Base-by-base conservation (phyloP, 1,284 basidiomycete species). In the Sanguinoderma infundibulare region DNA sequence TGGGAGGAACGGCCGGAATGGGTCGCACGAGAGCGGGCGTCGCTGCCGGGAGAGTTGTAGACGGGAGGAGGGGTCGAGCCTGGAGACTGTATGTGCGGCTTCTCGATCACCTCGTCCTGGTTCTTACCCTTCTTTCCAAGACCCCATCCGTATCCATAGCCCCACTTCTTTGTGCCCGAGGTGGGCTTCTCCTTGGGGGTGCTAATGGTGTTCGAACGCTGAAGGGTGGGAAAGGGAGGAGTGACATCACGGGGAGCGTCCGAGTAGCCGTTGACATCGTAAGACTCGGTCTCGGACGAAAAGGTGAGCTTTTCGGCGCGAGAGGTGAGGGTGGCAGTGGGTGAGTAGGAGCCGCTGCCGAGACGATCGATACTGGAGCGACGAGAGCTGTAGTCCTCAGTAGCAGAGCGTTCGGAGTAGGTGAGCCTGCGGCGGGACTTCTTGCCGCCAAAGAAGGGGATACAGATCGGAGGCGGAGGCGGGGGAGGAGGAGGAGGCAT, bases 101-200 rank as follows among this genome's bases (percentile, higher is more conserved):
- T 70, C 56, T 81, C 78, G 36, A 64, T 80, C 71, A 73, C 59
- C 77, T 76, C 53, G 62, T 83, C 76, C 55, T 69, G 68, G 58
- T 72, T 71, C 64, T 87, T 86, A 65, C 82, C 81, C 63, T 81
- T 80, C 75, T 79, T 86, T 54, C 87, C 87, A 42, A 85, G 62
- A 0, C 87, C 87, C 87, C 87, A 89, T 34, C n/a, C n/a, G n/a
- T n/a, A n/a, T n/a, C 89, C 88, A 72, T 89, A 91, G 5, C 84
- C 87, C 53, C 73, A 77, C 63, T 74, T 76, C 72, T 75, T 85
- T 72, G 59, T 79, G 68, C 65, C 66, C 36, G 28, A 55, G 55
- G 49, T 38, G 51, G 62, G 55, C 60, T 60, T 67, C 17, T 65
- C 54, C 28, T 55, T 59, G n/a, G 52, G 20, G n/a, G 66, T 52